Conservation (phyloP, 352 stramenopile genomes). For the Lagenidium giganteum region DNA sequence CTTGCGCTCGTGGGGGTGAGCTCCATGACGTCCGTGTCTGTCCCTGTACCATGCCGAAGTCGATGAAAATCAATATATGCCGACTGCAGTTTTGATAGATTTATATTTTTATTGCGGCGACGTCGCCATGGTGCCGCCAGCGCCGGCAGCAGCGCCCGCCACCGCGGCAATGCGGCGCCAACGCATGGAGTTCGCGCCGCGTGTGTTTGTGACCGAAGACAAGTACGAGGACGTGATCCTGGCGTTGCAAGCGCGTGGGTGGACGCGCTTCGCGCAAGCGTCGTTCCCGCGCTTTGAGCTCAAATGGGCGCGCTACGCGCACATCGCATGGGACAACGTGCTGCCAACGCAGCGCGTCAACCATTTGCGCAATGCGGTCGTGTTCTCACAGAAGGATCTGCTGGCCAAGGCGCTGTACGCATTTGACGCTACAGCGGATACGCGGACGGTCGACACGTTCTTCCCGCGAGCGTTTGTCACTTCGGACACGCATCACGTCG, state of each 20-base stretch:
- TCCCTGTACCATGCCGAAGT: too few species aligned
- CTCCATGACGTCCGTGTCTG: too few species aligned
- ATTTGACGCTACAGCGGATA: background rate
- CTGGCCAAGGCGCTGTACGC: constrained; percentile 35
- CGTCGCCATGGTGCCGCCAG: too few species aligned
- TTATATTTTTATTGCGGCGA: too few species aligned
- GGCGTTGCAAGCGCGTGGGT: constrained; percentile 28
- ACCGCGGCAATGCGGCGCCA: background rate
- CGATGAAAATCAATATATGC: too few species aligned
- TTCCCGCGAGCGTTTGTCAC: constrained; percentile 50
- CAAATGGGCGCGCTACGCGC: constrained; percentile 70
- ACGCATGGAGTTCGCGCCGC: constrained; percentile 1
- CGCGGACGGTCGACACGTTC: constrained; percentile 31
- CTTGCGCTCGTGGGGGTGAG: constrained; percentile 36
- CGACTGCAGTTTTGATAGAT: too few species aligned
- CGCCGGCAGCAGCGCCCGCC: too few species aligned
- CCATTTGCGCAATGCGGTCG: constrained; percentile 54
- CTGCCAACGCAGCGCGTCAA: constrained; percentile 44
- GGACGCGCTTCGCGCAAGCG: constrained; percentile 46
- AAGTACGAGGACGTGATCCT: constrained; percentile 52
- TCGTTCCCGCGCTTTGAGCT: constrained; percentile 53
- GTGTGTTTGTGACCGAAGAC: constrained; percentile 46
- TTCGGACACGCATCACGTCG: background rate
- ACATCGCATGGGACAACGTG: constrained; percentile 48
- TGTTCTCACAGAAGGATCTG: constrained; percentile 62